These are phyloP conservation scores for Sugiyamaella lignohabitans DNA, from an alignment of 805 yeast genomes.

Conservation along the genomic window DNA sequence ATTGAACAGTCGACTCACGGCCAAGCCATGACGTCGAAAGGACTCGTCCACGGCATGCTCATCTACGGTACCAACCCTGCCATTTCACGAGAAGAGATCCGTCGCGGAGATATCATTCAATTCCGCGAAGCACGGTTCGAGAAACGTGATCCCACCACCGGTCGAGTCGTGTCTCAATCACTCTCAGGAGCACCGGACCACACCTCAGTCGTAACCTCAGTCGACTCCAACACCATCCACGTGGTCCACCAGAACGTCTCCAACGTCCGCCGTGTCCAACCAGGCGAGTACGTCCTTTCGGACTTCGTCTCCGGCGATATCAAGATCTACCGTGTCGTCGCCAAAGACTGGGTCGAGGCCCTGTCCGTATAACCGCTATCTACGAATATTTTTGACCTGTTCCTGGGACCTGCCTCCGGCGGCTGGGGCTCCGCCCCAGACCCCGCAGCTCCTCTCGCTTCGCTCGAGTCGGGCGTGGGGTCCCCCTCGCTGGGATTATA, in stretches of 20 bases:
- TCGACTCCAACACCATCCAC: constrained; percentile 12
- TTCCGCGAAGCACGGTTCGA: constrained; percentile 27
- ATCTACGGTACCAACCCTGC: constrained; percentile 21
- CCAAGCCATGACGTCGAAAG: constrained; percentile 26
- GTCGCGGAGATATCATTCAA: constrained; percentile 35
- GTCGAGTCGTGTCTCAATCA: constrained; percentile 12
- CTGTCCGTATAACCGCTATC: constrained; percentile 2
- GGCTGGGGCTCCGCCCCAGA: not conserved
- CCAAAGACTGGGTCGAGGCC: constrained; percentile 30
- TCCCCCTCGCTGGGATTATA: no score
- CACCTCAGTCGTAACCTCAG: constrained; percentile 30
- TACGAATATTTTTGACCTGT: not conserved
- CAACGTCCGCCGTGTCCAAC: constrained; percentile 27
- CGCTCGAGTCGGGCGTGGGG: no score
- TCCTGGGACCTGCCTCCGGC: not conserved
- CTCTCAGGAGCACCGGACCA: constrained; percentile 33
- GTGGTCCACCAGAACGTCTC: constrained; percentile 31
- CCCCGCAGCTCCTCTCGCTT: no score
- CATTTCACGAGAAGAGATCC: constrained; percentile 21
- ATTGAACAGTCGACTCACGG: constrained; percentile 23
- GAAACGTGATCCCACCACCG: constrained; percentile 13
- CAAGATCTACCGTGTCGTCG: constrained; percentile 29
- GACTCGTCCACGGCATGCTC: constrained; percentile 28
- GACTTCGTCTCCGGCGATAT: constrained; percentile 27
- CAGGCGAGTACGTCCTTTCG: constrained; percentile 26